These are phyloP conservation scores for Chytriomyces confervae DNA, from an alignment of 192 early-diverging fungal genomes.

Conservation along the genomic window DNA sequence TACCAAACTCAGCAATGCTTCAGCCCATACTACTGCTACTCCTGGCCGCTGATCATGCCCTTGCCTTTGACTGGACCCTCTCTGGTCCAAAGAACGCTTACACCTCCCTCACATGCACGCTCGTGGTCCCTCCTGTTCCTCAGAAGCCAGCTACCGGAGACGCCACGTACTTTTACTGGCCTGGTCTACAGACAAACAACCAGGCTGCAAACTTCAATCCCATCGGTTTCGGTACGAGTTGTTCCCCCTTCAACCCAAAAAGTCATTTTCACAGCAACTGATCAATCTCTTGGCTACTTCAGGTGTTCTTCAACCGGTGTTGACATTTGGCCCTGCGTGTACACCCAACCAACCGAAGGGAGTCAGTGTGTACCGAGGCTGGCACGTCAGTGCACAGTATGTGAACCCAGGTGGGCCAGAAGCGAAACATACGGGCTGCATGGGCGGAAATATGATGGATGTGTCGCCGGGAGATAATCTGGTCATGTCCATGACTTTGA, in stretches of 20 bases:
- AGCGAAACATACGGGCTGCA: slow-evolving; percentile 10
- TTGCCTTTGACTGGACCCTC: slow-evolving; percentile 33
- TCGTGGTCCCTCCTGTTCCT: slow-evolving; percentile 28
- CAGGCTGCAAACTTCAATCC: slow-evolving; percentile 5
- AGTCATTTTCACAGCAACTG: neutral
- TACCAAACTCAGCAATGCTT: too few species aligned
- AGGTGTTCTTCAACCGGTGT: slow-evolving; percentile 27
- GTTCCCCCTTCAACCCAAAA: neutral
- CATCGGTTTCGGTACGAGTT: slow-evolving; percentile 18
- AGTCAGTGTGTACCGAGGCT: slow-evolving; percentile 24
- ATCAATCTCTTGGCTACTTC: neutral
- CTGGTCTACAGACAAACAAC: slow-evolving; percentile 23
- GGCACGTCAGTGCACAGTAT: slow-evolving; percentile 25
- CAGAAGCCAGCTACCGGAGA: slow-evolving; percentile 6
- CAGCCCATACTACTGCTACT: neutral
- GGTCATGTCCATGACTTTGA: slow-evolving; percentile 9
- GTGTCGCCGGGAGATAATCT: slow-evolving; percentile 19
- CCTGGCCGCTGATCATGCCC: neutral
- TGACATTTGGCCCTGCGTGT: slow-evolving; percentile 29
- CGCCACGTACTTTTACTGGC: slow-evolving; percentile 39
- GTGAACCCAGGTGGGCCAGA: slow-evolving; percentile 9
- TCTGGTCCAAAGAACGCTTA: slow-evolving; percentile 12
- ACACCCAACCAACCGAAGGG: slow-evolving; percentile 26
- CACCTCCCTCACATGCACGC: slow-evolving; percentile 17
- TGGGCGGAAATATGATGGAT: slow-evolving; percentile 31